Percentiles rank a stretch among this genome's conserved stretches.
Evolutionary conservation across 495 filamentous ascomycete species (phyloP).

Genomic region (Usnea hakonensis): DNA sequence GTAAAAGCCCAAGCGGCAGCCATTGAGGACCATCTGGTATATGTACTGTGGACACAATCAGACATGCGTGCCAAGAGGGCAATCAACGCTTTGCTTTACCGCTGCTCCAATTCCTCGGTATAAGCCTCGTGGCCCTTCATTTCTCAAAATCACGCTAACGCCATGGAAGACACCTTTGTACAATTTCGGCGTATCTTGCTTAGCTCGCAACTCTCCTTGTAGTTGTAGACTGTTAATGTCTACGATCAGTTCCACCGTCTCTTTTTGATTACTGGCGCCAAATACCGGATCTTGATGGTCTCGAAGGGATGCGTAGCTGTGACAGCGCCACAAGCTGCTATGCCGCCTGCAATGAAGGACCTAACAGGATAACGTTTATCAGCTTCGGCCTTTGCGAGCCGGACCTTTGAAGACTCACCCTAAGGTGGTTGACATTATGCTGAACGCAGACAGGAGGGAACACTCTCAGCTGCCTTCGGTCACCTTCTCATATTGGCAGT

Average conservation of each 20-base stretch:
- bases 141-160: conserved; percentile 79
- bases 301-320: conserved; percentile 98
- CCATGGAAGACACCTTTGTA: conserved; percentile 93
- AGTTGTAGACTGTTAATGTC: conserved; percentile 67
- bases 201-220: conserved; percentile 89
- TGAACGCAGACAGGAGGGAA: neutral
- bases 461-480: neutral
- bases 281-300: conserved; percentile 94
- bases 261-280: conserved; percentile 1
- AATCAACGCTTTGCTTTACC: conserved; percentile 36
- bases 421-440: conserved; percentile 44
- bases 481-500: neutral
- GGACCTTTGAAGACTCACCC: conserved; percentile 33
- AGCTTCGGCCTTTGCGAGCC: neutral
- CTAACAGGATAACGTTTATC: conserved; percentile 30
- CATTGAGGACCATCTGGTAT: conserved; percentile 95
- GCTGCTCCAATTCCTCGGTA: conserved; percentile 87
- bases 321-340: conserved; percentile 94
- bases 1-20: conserved; percentile 95
- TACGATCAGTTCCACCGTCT: conserved; percentile 6
- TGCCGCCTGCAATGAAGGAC: conserved; percentile 86
- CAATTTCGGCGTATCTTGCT: conserved; percentile 70
- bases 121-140: conserved; percentile 80
- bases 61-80: neutral
- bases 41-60: conserved; percentile 55